These are phyloP conservation scores for Aethionema arabicum DNA, from an alignment of 345 rosid genomes.

Conservation along the genomic window DNA sequence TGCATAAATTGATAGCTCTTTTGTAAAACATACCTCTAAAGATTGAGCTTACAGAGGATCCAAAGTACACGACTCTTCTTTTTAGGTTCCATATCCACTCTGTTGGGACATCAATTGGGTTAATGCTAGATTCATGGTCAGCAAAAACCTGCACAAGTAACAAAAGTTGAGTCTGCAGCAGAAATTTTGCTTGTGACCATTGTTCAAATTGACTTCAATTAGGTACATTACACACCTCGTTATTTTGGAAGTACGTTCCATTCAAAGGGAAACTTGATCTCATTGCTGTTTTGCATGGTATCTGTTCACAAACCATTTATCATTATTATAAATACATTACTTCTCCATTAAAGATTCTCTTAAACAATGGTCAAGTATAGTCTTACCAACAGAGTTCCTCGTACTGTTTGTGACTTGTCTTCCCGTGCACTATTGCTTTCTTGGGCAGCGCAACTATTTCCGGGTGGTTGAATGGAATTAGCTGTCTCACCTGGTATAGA, in stretches of 20 bases:
- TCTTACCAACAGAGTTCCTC: conserved; percentile 86
- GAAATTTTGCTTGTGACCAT: neutral
- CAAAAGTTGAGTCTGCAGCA: neutral
- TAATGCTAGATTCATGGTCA: conserved; percentile 75
- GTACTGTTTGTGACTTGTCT: conserved; percentile 61
- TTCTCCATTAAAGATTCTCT: conserved; percentile 2
- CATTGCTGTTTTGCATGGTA: conserved; percentile 95
- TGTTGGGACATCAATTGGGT: conserved; percentile 71
- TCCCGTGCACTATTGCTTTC: conserved; percentile 54
- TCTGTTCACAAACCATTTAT: conserved; percentile 42
- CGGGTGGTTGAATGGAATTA: conserved; percentile 58
- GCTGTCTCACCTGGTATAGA: conserved; percentile 68
- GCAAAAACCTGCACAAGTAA: conserved; percentile 70
- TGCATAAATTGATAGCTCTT: neutral
- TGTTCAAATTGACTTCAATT: neutral
- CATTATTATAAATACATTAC: neutral
- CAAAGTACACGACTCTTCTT: conserved; percentile 68
- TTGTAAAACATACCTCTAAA: conserved; percentile 55
- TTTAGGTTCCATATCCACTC: conserved; percentile 63
- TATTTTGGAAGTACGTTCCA: conserved; percentile 95
- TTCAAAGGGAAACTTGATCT: conserved; percentile 87
- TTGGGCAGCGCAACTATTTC: conserved; percentile 48
- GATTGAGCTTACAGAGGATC: conserved; percentile 73
- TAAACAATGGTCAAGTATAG: neutral
- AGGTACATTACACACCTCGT: conserved; percentile 53